Evolutionary conservation across 2,329 filamentous ascomycete genomes (phyloP).

Genomic region (Aspergillus pseudoviridinutans): DNA sequence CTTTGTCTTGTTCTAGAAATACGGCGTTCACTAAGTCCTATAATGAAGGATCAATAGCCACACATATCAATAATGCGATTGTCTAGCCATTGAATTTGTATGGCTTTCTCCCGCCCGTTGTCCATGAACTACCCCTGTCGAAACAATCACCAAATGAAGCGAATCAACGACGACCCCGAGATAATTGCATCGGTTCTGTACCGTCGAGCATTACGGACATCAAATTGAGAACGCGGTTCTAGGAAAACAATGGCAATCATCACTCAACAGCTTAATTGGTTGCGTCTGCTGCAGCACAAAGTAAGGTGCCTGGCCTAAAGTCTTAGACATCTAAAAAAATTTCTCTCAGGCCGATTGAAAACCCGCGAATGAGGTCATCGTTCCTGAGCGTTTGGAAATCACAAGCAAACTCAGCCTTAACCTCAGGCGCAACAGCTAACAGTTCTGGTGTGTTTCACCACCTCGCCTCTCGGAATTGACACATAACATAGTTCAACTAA

Average conservation of each 20-base stretch:
- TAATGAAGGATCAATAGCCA: not conserved
- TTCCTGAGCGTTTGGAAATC: not conserved
- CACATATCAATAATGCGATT: not conserved
- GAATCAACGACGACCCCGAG: not conserved
- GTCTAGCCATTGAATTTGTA: not conserved
- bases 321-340: not conserved
- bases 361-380: not conserved
- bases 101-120: not conserved
- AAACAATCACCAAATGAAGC: not conserved
- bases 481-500: not conserved
- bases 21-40: not conserved
- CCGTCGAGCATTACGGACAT: not conserved
- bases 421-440: not conserved
- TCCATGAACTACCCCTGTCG: not conserved
- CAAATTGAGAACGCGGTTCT: not conserved
- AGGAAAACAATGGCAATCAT: not conserved
- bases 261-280: not conserved
- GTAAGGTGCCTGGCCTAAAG: not conserved
- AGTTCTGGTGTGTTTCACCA: not conserved
- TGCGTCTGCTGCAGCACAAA: not conserved
- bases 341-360: not conserved
- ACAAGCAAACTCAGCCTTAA: not conserved
- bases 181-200: not conserved
- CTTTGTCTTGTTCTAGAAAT: not conserved
- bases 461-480: not conserved